A percentile compares a stretch with the other conserved stretches of the same genome.
phyloP scores from a whole-genome alignment of 345 rosid genomes.

The Corchorus olitorius region DNA sequence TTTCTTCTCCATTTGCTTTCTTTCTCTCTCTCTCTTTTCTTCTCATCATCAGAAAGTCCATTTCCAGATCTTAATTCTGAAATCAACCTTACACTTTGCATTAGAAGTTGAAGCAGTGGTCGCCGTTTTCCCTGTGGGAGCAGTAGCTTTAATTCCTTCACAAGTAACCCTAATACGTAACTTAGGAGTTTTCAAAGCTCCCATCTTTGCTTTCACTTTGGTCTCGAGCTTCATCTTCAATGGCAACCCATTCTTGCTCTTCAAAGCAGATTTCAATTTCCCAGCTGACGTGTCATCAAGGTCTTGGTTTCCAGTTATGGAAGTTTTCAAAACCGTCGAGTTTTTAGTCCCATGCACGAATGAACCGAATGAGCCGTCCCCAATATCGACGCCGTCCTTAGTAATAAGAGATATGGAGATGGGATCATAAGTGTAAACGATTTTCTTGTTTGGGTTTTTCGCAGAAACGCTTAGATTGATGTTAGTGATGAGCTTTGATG shows the following conservation, averaged over 20 bases:
- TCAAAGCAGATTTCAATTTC: constrained; percentile 51
- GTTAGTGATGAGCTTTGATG: constrained; percentile 48
- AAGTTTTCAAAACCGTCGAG: constrained; percentile 58
- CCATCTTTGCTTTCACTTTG: constrained; percentile 73
- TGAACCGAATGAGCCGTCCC: constrained; percentile 52
- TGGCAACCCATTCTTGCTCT: constrained; percentile 53
- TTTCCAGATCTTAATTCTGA: constrained; percentile 88
- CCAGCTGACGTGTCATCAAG: constrained; percentile 51
- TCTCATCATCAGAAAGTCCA: constrained; percentile 49
- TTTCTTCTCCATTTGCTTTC: not conserved
- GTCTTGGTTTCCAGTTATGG: constrained; percentile 47
- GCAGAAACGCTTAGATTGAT: constrained; percentile 67
- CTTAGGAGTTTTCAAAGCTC: constrained; percentile 59
- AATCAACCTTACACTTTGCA: constrained; percentile 77
- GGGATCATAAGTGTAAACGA: constrained; percentile 57
- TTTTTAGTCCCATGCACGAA: constrained; percentile 72
- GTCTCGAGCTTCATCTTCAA: constrained; percentile 64
- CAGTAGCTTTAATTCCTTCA: constrained; percentile 54
- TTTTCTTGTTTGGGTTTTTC: constrained; percentile 78
- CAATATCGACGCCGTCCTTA: constrained; percentile 50
- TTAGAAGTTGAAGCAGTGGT: constrained; percentile 53
- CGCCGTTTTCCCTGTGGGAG: constrained; percentile 63
- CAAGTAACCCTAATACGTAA: constrained; percentile 65
- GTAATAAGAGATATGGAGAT: constrained; percentile 40
- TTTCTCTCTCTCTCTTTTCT: not conserved